These are phyloP conservation scores for Zygoascus flipseniorum DNA, from an alignment of 805 yeast species.

Conservation along the genomic window DNA sequence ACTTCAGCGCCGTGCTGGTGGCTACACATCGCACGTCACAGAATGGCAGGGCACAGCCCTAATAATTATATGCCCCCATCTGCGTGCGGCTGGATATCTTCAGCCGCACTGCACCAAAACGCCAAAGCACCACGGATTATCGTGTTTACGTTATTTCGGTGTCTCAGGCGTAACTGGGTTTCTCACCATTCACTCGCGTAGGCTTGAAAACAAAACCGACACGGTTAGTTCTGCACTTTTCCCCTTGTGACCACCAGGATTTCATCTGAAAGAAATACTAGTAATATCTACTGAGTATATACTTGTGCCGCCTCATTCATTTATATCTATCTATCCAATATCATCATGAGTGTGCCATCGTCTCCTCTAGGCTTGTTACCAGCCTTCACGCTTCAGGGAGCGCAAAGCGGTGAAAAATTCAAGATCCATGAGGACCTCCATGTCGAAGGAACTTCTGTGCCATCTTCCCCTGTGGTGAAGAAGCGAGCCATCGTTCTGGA, in stretches of 20 bases:
- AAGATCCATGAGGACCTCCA: conserved; percentile 10
- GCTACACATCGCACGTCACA: not conserved
- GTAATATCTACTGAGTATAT: no score
- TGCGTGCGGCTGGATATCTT: not conserved
- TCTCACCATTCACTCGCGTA: not conserved
- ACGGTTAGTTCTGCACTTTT: no score
- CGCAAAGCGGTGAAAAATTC: not conserved
- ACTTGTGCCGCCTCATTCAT: no score
- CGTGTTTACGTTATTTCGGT: not conserved
- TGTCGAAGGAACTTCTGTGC: not conserved
- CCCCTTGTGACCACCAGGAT: no score
- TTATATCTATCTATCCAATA: no score
- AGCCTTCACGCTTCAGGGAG: conserved; percentile 10
- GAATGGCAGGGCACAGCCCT: not conserved
- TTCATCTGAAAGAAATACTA: no score
- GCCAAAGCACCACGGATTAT: not conserved
- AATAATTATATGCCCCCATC: no score
- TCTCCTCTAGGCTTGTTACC: conserved; percentile 10
- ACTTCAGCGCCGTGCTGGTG: not conserved
- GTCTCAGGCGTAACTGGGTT: not conserved
- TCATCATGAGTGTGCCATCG: not conserved
- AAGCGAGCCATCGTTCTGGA: conserved; percentile 10
- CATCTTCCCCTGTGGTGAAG: conserved; percentile 13
- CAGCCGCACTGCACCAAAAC: not conserved
- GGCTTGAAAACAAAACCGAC: not conserved